These are phyloP conservation scores for Neoboletus magnificus DNA, from an alignment of 768 basidiomycete species.

Conservation along the genomic window DNA sequence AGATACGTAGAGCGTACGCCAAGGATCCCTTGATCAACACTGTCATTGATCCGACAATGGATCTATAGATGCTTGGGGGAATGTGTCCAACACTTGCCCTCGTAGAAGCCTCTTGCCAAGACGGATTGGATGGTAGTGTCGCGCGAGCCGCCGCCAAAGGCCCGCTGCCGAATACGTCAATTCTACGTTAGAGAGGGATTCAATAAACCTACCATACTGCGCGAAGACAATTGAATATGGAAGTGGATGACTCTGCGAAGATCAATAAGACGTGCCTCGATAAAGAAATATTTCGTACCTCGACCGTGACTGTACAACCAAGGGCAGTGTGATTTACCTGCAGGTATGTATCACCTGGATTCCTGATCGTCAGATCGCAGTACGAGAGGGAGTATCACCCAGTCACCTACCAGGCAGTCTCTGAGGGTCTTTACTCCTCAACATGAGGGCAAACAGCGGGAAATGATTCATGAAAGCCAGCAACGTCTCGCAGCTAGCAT, in stretches of 20 bases:
- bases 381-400: neutral
- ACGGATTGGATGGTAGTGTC: slow-evolving; percentile 58
- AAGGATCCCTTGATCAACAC: slow-evolving; percentile 12
- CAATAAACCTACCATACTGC: slow-evolving; percentile 46
- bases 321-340: slow-evolving; percentile 24
- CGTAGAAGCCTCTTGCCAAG: slow-evolving; percentile 46
- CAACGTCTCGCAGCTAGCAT: slow-evolving; percentile 60
- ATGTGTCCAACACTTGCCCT: slow-evolving; percentile 49
- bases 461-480: slow-evolving; percentile 89
- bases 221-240: slow-evolving; percentile 51
- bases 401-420: slow-evolving; percentile 66
- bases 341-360: slow-evolving; percentile 29
- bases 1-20: slow-evolving; percentile 27
- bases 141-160: slow-evolving; percentile 47
- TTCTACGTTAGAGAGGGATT: neutral
- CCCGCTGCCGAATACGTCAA: slow-evolving; percentile 35
- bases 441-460: slow-evolving; percentile 83
- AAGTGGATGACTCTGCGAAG: slow-evolving; percentile 49
- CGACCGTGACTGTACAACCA: slow-evolving; percentile 19
- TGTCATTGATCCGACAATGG: slow-evolving; percentile 2
- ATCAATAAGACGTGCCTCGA: neutral
- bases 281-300: slow-evolving; percentile 10
- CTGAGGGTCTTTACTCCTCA: slow-evolving; percentile 79
- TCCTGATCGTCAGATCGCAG: neutral
- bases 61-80: slow-evolving; percentile 31